A percentile compares a stretch with the other conserved stretches of the same genome.
Conservation (phyloP, 2,329 filamentous ascomycete genomes). For the Pseudogymnoascus sp. region DNA sequence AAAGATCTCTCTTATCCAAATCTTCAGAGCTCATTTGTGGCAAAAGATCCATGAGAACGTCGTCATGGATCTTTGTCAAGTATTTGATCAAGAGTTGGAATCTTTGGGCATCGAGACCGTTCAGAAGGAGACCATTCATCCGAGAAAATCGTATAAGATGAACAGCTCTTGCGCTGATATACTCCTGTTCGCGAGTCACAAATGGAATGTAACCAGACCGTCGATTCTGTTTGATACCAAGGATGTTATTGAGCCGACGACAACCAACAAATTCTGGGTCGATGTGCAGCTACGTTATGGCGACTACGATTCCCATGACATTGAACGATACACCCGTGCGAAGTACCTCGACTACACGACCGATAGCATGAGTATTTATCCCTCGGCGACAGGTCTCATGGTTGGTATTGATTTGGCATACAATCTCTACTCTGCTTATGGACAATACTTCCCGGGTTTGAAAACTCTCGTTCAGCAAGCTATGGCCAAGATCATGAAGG, state of each 20-base stretch:
- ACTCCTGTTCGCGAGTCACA: slow-evolving; percentile 91
- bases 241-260: slow-evolving; percentile 85
- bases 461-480: slow-evolving; percentile 95
- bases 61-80: slow-evolving; percentile 97
- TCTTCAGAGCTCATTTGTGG: slow-evolving; percentile 99
- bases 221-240: slow-evolving; percentile 94
- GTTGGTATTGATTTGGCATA: slow-evolving; percentile 96
- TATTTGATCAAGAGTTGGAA: slow-evolving; percentile 95
- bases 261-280: slow-evolving; percentile 98
- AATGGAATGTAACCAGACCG: slow-evolving; percentile 95
- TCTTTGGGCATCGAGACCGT: slow-evolving; percentile 94
- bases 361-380: slow-evolving; percentile 97
- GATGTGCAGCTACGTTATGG: slow-evolving; percentile 95
- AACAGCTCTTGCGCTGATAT: slow-evolving; percentile 99
- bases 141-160: slow-evolving; percentile 99
- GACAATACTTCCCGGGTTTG: slow-evolving; percentile 95
- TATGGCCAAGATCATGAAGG: slow-evolving; percentile 99
- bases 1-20: slow-evolving; percentile 97
- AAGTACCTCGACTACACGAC: slow-evolving; percentile 99
- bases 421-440: slow-evolving; percentile 96
- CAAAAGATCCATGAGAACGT: slow-evolving; percentile 99
- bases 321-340: slow-evolving; percentile 92
- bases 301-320: slow-evolving; percentile 98
- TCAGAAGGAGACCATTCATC: slow-evolving; percentile 98
- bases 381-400: slow-evolving; percentile 94